These are phyloP conservation scores for Coelastrella sp. DNA, from an alignment of 139 green algal species.

Conservation along the genomic window DNA sequence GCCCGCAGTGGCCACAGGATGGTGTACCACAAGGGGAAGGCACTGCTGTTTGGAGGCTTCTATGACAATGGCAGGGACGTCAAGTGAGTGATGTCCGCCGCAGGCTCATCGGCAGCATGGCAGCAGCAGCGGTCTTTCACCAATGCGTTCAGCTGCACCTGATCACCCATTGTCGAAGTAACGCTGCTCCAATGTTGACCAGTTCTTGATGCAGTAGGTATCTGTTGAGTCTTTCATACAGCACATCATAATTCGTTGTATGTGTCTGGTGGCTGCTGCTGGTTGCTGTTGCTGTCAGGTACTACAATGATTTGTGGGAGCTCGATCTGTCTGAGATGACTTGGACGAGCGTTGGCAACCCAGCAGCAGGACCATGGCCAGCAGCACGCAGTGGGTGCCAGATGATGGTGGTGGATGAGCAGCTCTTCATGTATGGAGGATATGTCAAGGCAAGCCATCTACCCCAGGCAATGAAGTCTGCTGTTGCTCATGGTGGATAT, in stretches of 20 bases:
- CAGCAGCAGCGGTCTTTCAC: background rate
- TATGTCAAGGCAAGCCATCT: constrained; percentile 79
- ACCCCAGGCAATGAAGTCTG: background rate
- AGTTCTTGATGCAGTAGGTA: background rate
- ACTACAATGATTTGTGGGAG: constrained; percentile 94
- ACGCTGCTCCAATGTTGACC: background rate
- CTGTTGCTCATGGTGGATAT: too few relatives aligned
- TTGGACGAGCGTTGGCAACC: constrained; percentile 70
- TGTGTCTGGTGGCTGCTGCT: background rate
- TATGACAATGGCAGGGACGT: constrained; percentile 85
- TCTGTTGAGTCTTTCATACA: background rate
- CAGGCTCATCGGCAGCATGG: background rate
- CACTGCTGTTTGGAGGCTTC: constrained; percentile 96
- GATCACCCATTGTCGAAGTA: too few relatives aligned
- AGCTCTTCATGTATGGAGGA: constrained; percentile 91
- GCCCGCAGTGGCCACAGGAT: constrained; percentile 93
- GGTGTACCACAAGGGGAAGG: constrained; percentile 77
- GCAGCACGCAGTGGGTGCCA: constrained; percentile 79
- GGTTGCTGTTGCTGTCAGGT: constrained; percentile 63
- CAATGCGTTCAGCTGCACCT: too few relatives aligned
- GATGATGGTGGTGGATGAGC: constrained; percentile 76
- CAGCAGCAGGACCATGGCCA: constrained; percentile 51
- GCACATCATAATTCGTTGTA: background rate
- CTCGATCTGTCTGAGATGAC: constrained; percentile 83
- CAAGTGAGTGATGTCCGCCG: constrained; percentile 28